phyloP scores from a whole-genome alignment of 129 eudicot species.

The Erigeron canadensis region DNA sequence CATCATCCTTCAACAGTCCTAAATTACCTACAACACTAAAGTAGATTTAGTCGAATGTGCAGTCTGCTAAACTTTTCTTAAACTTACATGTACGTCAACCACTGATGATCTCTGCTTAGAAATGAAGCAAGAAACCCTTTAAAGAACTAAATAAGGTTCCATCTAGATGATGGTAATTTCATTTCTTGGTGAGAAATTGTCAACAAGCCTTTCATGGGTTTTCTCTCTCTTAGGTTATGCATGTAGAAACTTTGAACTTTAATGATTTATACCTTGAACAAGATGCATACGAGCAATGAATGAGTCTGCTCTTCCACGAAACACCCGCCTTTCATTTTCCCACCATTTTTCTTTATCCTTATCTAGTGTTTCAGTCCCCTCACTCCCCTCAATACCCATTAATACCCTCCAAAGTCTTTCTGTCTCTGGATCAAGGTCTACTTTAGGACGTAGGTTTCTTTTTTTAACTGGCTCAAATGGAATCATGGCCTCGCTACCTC shows the following conservation, averaged over 20 bases:
- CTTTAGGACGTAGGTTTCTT: conserved; percentile 68
- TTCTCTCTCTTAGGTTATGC: too few relatives aligned
- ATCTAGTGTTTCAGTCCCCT: conserved; percentile 50
- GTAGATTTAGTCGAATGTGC: too few relatives aligned
- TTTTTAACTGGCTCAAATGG: conserved; percentile 61
- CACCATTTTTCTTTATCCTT: conserved; percentile 77
- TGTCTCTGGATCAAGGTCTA: conserved; percentile 88
- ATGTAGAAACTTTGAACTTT: conserved; percentile 9
- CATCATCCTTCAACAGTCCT: too few relatives aligned
- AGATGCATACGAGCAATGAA: conserved; percentile 97
- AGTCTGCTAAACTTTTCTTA: too few relatives aligned
- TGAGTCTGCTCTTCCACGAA: conserved; percentile 82
- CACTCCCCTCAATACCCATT: conserved; percentile 62
- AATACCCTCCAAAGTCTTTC: conserved; percentile 74
- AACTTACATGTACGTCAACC: too few relatives aligned
- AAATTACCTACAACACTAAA: too few relatives aligned
- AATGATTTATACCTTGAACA: conserved; percentile 73
- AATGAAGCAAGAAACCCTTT: too few relatives aligned
- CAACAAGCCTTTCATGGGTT: too few relatives aligned
- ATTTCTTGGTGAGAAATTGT: too few relatives aligned
- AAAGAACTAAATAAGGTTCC: too few relatives aligned
- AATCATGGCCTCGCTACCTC: conserved; percentile 52
- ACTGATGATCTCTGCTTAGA: too few relatives aligned
- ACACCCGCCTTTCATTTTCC: conserved; percentile 86
- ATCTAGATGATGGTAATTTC: too few relatives aligned